A percentile compares a stretch with the other conserved stretches of the same genome.
Conservation (phyloP, 2,329 filamentous ascomycete species). For the Metarhizium humberi region DNA sequence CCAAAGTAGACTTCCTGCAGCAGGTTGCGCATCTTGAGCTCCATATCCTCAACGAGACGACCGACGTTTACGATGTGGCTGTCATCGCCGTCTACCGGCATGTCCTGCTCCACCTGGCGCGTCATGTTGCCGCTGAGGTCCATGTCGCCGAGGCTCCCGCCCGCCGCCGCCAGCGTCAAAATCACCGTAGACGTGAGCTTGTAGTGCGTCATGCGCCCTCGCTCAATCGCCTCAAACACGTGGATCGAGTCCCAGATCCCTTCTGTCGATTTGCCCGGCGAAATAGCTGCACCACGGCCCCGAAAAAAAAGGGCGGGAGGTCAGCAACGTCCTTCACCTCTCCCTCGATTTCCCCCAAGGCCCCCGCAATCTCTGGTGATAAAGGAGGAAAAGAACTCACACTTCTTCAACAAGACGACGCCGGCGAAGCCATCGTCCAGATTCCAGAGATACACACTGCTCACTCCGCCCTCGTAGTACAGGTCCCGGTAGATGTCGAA, state of each 20-base stretch:
- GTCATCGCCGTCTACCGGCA: slow-evolving; percentile 80
- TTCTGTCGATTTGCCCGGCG: slow-evolving; percentile 54
- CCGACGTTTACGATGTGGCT: slow-evolving; percentile 96
- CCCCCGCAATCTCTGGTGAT: background rate
- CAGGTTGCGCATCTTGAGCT: slow-evolving; percentile 97
- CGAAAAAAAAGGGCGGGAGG: background rate
- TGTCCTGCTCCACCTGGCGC: slow-evolving; percentile 84
- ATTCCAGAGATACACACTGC: slow-evolving; percentile 97
- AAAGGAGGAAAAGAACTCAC: slow-evolving; percentile 35
- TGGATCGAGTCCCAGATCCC: slow-evolving; percentile 98
- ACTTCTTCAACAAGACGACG: slow-evolving; percentile 91
- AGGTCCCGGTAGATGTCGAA: slow-evolving; percentile 96
- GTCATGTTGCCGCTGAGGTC: slow-evolving; percentile 98
- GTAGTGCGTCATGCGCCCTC: slow-evolving; percentile 87
- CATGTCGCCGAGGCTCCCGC: slow-evolving; percentile 63
- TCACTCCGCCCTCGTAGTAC: slow-evolving; percentile 94
- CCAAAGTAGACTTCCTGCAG: slow-evolving; percentile 99
- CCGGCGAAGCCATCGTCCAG: slow-evolving; percentile 96
- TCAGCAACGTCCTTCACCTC: background rate
- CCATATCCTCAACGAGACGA: slow-evolving; percentile 95
- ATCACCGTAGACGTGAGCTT: slow-evolving; percentile 97
- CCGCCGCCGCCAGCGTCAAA: slow-evolving; percentile 63
- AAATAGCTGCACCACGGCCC: slow-evolving; percentile 43
- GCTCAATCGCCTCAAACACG: slow-evolving; percentile 93
- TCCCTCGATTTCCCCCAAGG: too few species aligned